Evolutionary conservation across 257 asterid genomes (phyloP), one percentile per base, ranked within the genome.

Genomic region (Plantago major): DNA sequence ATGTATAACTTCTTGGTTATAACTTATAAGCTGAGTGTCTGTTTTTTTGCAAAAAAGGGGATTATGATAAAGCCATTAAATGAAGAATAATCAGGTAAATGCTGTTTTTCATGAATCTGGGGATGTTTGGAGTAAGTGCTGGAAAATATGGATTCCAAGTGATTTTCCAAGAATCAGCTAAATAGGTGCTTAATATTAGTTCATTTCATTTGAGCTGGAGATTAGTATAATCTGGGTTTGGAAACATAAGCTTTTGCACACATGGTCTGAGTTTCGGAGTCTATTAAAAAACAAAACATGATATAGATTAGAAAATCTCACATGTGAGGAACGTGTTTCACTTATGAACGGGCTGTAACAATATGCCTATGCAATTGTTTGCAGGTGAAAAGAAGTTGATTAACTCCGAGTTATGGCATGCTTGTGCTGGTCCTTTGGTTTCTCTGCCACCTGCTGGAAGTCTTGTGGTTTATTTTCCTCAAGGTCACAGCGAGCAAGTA

Each of bases 401-500:
- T 22, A 81, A 86, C 81, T 92, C 98, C n/a, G 97, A 92, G 79
- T 70, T 92, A 79, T 92, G 98, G 98, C 97, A 92, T 69, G 98
- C 98, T 62, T 92, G 98, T 74, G 98, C 98, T 18, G 98, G 98
- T 49, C 97, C 98, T 3, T 76, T 92, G 80, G 95, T 89, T 72
- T 80, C 90, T 26, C 67, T 89, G 82, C 98, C 98, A 46, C 97
- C 90, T n/a, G 85, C 87, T 42, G 97, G 95, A 76, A 92, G 98
- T 72, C 95, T 89, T 38, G 97, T 92, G 46, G 85, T 88, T 61
- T 91, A 91, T 64, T 91, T 91, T 76, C 98, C 98, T 55, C 98
- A 91, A 79, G 98, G 98, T 73, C 98, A 91, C 79, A 91, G 96
- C 28, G 98, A 91, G 64, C 98, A 91, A 79, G 98, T 92, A 74